Evolutionary conservation across 2,329 filamentous ascomycete species (phyloP), one percentile per base, ranked within the genome.

Genomic region (Penicillium sp.): DNA sequence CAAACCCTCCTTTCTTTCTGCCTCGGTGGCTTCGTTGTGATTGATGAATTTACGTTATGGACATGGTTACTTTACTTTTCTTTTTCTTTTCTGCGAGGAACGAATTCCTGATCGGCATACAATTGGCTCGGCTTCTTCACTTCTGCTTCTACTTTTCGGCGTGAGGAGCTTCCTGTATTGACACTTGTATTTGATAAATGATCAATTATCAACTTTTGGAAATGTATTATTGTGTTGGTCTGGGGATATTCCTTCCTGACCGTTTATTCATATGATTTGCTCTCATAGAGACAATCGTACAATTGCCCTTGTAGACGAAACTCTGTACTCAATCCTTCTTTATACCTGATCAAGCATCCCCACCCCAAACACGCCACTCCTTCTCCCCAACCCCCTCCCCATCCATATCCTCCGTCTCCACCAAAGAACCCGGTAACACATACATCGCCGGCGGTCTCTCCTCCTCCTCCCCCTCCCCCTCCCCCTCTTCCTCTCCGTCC

Each of bases 381-480:
- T 61, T 65, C 70, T 73, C 70, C 45, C 68, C 68, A n/a, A 63
- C 69, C 53, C 72, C 73, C 50, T 73, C 73, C 62, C 78, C 75
- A 13, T 68, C 69, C 84, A 90, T 85, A 49, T 84, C 80, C 61
- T 81, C 82, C 38, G 87, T 90, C 62, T 81, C 82, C 71, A 87
- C 73, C 67, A 90, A 72, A 8, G 84, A 85, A 13, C 83, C 87
- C 0, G 86, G 86, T 15, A 91, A 75, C 30, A 91, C 63, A 79
- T 88, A 91, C 8, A 89, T 75, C 50, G 86, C 80, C 69, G 71
- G 75, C 17, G 65, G 69, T 58, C 82, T 78, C 49, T 79, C 75
- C 56, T 61, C 55, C 5, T 61, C 66, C 40, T 61, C 55, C 12
- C 56, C 67, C 4, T 63, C 66, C 67, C 28, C 63, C 68, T n/a